phyloP scores from a whole-genome alignment of 2,329 filamentous ascomycete genomes.

The Aspergillus udagawae region DNA sequence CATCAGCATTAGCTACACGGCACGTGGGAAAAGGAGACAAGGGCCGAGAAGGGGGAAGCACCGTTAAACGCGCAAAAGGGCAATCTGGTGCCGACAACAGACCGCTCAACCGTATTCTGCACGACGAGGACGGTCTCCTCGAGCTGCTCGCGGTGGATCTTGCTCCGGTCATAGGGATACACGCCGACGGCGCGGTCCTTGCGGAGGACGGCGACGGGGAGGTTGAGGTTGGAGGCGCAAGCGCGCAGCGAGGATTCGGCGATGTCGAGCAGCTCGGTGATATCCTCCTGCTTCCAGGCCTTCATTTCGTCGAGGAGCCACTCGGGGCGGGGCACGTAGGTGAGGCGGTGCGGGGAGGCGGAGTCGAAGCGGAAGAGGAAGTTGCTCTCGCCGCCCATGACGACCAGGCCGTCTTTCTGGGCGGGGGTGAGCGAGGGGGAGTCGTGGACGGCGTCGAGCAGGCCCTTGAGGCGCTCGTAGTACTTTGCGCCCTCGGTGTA shows the following conservation, averaged over 20 bases:
- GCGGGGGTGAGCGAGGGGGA: slow-evolving; percentile 57
- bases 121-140: slow-evolving; percentile 95
- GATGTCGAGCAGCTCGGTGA: slow-evolving; percentile 77
- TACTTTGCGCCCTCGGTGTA: slow-evolving; percentile 87
- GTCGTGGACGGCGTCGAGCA: slow-evolving; percentile 72
- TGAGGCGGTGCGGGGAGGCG: slow-evolving; percentile 62
- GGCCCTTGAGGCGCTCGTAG: slow-evolving; percentile 78
- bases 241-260: slow-evolving; percentile 80
- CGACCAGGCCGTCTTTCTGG: slow-evolving; percentile 74
- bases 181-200: slow-evolving; percentile 86
- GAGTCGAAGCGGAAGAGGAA: slow-evolving; percentile 82
- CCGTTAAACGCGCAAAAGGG: slow-evolving; percentile 98
- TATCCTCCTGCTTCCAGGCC: slow-evolving; percentile 58
- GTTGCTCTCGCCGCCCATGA: slow-evolving; percentile 95
- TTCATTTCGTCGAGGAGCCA: slow-evolving; percentile 59
- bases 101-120: slow-evolving; percentile 86
- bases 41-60: slow-evolving; percentile 17
- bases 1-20: neutral
- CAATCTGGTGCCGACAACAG: slow-evolving; percentile 61
- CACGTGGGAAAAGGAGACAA: neutral
- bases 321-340: slow-evolving; percentile 55
- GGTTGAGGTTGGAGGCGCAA: slow-evolving; percentile 72
- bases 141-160: slow-evolving; percentile 79
- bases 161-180: slow-evolving; percentile 59
- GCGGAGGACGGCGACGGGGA: slow-evolving; percentile 75